These are phyloP conservation scores for Pseudocercospora musae DNA, from an alignment of 2,329 filamentous ascomycete genomes.

Conservation along the genomic window DNA sequence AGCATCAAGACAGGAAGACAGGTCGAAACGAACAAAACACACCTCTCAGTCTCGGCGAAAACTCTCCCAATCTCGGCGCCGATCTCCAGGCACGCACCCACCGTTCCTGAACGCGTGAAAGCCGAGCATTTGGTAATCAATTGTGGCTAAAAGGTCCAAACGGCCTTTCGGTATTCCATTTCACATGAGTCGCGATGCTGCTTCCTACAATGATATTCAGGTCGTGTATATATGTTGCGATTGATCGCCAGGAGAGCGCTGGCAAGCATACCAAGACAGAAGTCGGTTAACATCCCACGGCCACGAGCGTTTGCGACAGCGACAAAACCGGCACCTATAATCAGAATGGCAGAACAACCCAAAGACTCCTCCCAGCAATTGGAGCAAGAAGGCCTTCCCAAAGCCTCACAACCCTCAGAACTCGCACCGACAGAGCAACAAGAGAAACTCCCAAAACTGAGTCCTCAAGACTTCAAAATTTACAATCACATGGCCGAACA, in stretches of 20 bases:
- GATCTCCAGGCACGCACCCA: background rate
- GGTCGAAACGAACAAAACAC: background rate
- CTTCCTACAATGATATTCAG: background rate
- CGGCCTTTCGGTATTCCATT: background rate
- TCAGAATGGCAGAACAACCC: slow-evolving; percentile 11
- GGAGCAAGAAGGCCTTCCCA: slow-evolving; percentile 25
- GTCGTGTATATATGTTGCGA: background rate
- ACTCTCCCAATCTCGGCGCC: background rate
- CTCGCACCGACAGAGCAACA: slow-evolving; percentile 26
- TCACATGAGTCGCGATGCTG: background rate
- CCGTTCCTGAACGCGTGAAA: background rate
- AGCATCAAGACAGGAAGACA: too few relatives aligned
- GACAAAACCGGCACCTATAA: background rate
- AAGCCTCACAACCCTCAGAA: slow-evolving; percentile 18
- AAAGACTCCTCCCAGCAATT: slow-evolving; percentile 28
- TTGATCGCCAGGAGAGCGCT: background rate
- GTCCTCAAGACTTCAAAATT: slow-evolving; percentile 61
- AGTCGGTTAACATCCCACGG: background rate
- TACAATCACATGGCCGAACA: slow-evolving; percentile 72
- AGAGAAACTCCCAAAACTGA: slow-evolving; percentile 58
- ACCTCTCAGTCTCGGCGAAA: background rate
- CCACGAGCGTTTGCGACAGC: background rate
- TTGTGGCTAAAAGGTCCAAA: slow-evolving; percentile 3
- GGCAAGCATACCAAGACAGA: background rate
- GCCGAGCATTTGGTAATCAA: slow-evolving; percentile 6